phyloP scores from a whole-genome alignment of 495 filamentous ascomycete species.

The Daldinia childiae region DNA sequence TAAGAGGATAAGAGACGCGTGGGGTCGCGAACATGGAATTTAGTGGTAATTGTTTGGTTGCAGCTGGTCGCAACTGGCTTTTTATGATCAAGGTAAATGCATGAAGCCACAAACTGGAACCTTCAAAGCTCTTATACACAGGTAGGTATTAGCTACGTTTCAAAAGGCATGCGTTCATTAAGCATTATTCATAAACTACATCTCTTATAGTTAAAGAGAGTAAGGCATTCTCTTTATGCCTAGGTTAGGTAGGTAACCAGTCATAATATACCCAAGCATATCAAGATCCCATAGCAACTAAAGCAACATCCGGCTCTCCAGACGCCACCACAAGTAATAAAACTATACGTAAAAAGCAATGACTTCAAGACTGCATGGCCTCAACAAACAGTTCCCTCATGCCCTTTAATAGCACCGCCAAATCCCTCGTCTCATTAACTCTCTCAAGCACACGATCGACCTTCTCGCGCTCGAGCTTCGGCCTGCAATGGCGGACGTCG shows the following conservation, averaged over 20 bases:
- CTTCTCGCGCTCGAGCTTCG: constrained; percentile 78
- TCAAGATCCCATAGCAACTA: not conserved
- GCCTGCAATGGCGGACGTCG: constrained; percentile 77
- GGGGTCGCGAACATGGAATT: constrained; percentile 17
- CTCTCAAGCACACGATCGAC: constrained; percentile 77
- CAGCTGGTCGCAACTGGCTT: constrained; percentile 29
- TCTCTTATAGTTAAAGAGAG: not conserved
- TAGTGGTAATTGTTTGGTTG: constrained; percentile 2
- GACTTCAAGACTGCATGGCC: constrained; percentile 57
- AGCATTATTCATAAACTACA: not conserved
- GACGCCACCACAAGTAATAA: not conserved
- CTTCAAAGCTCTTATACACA: not conserved
- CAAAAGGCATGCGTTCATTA: not conserved
- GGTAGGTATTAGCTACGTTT: not conserved
- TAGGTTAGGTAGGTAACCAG: not conserved
- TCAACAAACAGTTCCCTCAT: constrained; percentile 89
- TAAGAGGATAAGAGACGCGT: constrained; percentile 22
- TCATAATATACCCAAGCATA: not conserved
- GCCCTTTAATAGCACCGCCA: constrained; percentile 83
- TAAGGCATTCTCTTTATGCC: not conserved
- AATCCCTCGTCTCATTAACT: constrained; percentile 84
- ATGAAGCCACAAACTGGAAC: not conserved
- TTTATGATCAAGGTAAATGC: not conserved
- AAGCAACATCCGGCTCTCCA: not conserved
- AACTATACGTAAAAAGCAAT: not conserved